phyloP scores from a whole-genome alignment of 75 land plant genomes.

The Chamaecyparis obtusa region DNA sequence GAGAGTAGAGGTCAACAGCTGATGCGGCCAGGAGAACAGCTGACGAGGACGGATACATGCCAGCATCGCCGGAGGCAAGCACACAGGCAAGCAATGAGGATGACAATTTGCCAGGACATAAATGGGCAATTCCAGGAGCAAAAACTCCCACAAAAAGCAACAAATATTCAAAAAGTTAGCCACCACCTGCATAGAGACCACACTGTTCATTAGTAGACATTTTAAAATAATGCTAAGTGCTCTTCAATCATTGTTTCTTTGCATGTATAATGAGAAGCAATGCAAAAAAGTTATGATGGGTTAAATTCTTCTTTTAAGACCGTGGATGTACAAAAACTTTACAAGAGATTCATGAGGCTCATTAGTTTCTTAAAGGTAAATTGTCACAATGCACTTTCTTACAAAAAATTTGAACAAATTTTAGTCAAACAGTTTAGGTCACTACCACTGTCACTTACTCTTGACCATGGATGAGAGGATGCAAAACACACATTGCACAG shows the following conservation, averaged over 20 bases:
- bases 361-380: not conserved
- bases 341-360: not conserved
- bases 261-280: not conserved
- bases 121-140: too few species aligned
- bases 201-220: not conserved
- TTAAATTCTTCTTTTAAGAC: not conserved
- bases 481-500: not conserved
- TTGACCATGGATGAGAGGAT: not conserved
- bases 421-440: not conserved
- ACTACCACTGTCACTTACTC: not conserved
- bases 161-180: conserved; percentile 23
- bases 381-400: not conserved
- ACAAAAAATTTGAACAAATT: not conserved
- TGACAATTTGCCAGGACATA: too few species aligned
- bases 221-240: not conserved
- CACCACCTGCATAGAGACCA: conserved; percentile 40
- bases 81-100: too few species aligned
- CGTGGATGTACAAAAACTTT: not conserved
- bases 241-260: not conserved
- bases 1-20: too few species aligned
- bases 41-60: too few species aligned
- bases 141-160: too few species aligned
- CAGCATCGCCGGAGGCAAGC: too few species aligned
- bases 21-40: too few species aligned
- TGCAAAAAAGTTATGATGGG: not conserved